phyloP scores from a whole-genome alignment of 1,139 yeast genomes.

The Protomyces inouyei region DNA sequence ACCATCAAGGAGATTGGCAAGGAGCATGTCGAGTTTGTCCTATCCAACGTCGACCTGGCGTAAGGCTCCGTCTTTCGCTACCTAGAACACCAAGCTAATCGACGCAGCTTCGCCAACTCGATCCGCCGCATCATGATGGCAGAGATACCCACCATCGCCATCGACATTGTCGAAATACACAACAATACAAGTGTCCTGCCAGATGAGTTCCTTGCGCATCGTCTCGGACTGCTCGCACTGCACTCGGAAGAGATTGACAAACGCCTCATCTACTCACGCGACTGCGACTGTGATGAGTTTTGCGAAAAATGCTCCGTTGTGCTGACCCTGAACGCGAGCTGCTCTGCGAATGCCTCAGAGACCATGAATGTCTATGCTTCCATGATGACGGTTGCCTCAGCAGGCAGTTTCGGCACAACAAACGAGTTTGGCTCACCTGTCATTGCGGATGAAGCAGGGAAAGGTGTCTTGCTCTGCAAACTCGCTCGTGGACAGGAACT shows the following conservation, averaged over 20 bases:
- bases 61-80: conserved; percentile 34
- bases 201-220: conserved; percentile 90
- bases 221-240: conserved; percentile 86
- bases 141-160: conserved; percentile 59
- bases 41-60: conserved; percentile 81
- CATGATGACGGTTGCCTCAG: conserved; percentile 49
- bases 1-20: conserved; percentile 80
- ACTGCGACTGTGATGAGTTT: conserved; percentile 96
- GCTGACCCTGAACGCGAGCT: conserved; percentile 75
- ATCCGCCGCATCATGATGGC: conserved; percentile 86
- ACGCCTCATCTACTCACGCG: conserved; percentile 50
- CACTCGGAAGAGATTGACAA: conserved; percentile 75
- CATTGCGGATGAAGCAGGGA: conserved; percentile 65
- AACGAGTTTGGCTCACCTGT: conserved; percentile 63
- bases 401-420: conserved; percentile 33
- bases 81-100: background rate
- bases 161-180: conserved; percentile 92
- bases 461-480: conserved; percentile 86
- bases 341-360: conserved; percentile 63
- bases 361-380: conserved; percentile 87
- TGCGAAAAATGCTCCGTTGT: conserved; percentile 93
- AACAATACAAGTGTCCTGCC: conserved; percentile 91
- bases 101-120: conserved; percentile 69
- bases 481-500: conserved; percentile 90
- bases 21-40: conserved; percentile 84